These are phyloP conservation scores for Pharus latifolius DNA, from an alignment of 176 grass and related monocot genomes.

Conservation along the genomic window DNA sequence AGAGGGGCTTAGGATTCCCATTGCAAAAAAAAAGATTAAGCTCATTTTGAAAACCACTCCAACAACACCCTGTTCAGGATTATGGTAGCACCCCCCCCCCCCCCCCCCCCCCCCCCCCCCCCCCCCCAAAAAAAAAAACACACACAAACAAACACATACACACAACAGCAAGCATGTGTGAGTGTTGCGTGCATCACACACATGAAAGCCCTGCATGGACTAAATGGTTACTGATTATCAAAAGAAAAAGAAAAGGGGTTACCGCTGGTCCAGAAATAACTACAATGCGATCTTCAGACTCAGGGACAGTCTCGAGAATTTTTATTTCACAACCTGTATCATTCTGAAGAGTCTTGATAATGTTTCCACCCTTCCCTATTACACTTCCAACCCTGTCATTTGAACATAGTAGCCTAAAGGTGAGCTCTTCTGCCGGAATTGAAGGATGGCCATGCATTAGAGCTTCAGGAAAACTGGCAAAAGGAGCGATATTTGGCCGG, in stretches of 20 bases:
- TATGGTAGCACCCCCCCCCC: too few species aligned
- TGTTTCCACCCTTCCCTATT: slow-evolving; percentile 83
- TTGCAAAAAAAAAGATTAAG: too few species aligned
- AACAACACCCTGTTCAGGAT: too few species aligned
- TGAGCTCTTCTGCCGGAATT: slow-evolving; percentile 44
- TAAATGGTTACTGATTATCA: background rate
- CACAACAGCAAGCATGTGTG: too few species aligned
- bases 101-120: too few species aligned
- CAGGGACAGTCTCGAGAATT: slow-evolving; percentile 63
- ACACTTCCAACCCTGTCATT: slow-evolving; percentile 78
- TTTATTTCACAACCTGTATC: slow-evolving; percentile 95
- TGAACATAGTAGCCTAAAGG: slow-evolving; percentile 68
- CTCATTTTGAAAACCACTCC: too few species aligned
- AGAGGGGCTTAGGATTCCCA: too few species aligned
- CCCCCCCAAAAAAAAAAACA: too few species aligned
- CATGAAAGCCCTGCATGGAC: too few species aligned
- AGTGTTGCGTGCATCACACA: too few species aligned
- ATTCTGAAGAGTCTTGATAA: slow-evolving; percentile 69
- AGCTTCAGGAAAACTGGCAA: slow-evolving; percentile 46
- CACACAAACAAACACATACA: too few species aligned
- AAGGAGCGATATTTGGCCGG: slow-evolving; percentile 34
- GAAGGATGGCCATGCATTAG: slow-evolving; percentile 25
- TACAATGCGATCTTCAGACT: slow-evolving; percentile 61
- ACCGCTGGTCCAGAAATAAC: slow-evolving; percentile 78
- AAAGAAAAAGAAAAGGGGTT: slow-evolving; percentile 17